phyloP scores from a whole-genome alignment of 345 rosid species.

The Hibiscus tridactylites region DNA sequence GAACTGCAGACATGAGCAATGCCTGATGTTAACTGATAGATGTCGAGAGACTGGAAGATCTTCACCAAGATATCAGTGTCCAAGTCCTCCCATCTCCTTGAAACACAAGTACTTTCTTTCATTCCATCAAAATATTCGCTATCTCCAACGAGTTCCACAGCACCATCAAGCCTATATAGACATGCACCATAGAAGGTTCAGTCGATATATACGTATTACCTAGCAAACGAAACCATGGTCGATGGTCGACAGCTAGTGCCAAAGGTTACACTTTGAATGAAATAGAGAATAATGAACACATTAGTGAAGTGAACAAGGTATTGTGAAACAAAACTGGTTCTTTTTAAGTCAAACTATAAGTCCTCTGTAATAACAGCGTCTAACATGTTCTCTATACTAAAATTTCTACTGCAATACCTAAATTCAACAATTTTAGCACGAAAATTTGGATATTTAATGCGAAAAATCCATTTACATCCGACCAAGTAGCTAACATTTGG shows the following conservation, averaged over 20 bases:
- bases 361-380: background rate
- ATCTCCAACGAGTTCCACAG: slow-evolving; percentile 7
- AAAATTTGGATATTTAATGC: too few relatives aligned
- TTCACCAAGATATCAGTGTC: slow-evolving; percentile 64
- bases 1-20: slow-evolving; percentile 71
- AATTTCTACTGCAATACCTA: background rate
- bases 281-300: too few relatives aligned
- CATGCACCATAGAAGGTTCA: too few relatives aligned
- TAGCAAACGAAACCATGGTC: too few relatives aligned
- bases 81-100: slow-evolving; percentile 21
- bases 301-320: too few relatives aligned
- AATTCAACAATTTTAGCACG: background rate
- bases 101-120: slow-evolving; percentile 37
- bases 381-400: background rate
- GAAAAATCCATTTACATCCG: too few relatives aligned
- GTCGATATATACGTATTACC: too few relatives aligned
- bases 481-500: background rate
- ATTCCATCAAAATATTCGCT: slow-evolving; percentile 10
- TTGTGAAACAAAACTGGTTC: background rate
- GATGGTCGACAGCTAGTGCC: background rate
- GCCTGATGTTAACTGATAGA: slow-evolving; percentile 50
- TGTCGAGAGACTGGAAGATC: slow-evolving; percentile 49
- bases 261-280: background rate
- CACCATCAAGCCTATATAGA: slow-evolving; percentile 13
- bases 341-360: background rate